Conservation (phyloP, 2,329 filamentous ascomycete genomes). For the Botryotinia globosa region DNA sequence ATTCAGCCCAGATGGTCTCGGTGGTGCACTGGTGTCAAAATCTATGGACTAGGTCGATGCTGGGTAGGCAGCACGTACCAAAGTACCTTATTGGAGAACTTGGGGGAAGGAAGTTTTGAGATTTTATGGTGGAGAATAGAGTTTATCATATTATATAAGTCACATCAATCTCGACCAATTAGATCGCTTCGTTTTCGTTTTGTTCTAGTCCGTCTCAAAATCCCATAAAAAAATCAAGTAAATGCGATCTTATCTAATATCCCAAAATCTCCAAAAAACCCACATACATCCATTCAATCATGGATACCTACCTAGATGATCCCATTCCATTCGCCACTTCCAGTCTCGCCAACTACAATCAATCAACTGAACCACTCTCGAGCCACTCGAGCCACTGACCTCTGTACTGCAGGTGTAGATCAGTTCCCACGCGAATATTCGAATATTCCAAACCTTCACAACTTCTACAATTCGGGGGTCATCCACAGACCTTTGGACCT, state of each 20-base stretch:
- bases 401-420: conserved; percentile 2
- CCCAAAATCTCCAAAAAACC: background rate
- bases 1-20: background rate
- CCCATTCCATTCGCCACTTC: conserved; percentile 12
- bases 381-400: background rate
- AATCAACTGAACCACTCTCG: background rate
- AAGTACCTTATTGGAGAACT: background rate
- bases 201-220: background rate
- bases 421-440: conserved; percentile 1
- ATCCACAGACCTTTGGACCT: background rate
- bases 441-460: background rate
- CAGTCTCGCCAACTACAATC: conserved; percentile 2
- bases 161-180: background rate
- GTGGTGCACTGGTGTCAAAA: background rate
- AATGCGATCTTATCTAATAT: conserved; percentile 10
- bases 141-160: background rate
- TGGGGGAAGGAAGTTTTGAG: background rate
- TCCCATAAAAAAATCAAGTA: background rate
- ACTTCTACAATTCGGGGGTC: background rate
- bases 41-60: background rate
- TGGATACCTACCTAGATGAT: background rate
- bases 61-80: background rate
- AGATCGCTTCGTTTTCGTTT: background rate
- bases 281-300: background rate
- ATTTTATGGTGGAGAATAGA: background rate